Base-by-base conservation (phyloP, 2,329 filamentous ascomycete genomes). In the Erysiphe pulchra region DNA sequence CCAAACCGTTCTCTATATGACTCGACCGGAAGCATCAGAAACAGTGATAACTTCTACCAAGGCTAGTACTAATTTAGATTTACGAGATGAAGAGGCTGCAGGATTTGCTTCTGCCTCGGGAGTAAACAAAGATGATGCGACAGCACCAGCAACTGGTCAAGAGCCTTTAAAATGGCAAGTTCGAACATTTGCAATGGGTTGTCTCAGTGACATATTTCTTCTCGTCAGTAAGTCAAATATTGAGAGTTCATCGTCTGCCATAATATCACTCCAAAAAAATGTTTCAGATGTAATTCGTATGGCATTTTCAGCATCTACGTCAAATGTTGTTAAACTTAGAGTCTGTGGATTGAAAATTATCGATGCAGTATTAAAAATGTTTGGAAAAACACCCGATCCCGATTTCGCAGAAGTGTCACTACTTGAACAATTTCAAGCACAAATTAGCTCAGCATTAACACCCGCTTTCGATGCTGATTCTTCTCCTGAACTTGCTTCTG, bases 321-420 rank as follows among this genome's bases (percentile, higher is more conserved):
- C 87, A 2, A 83, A 81, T 52, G 86, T 98, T 0, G 72, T 93
- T 20, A 81, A 92, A 56, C 69, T 98, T 48, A 73, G 90, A 24
- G 78, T 98, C 36, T 84, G 85, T 67, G 90, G 90, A 24, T 63
- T 98, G 50, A 86, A 86, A 59, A 92, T 98, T 46, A 85, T 98
- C 46, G 86, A 92, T 49, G 82, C 86, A 47, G 75, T 95, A 10
- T 66, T 98, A 44, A 92, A 86, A 66, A 84, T 94, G 68, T 98
- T 98, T 63, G 90, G 90, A 46, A 87, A 85, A 57, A 85, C 82
- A 1, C 82, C 87, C 1, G 90, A 98, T 61, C 92, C 90, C 0
- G 90, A 98, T 59, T 98, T 98, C 57, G 75, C 87, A n/a, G 90
- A 98, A 61, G 90, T 82, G 0, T 92, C 92, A 62, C 69, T 98